Evolutionary conservation across 2,329 filamentous ascomycete species (phyloP).

Genomic region (Plectosphaerella sp.): DNA sequence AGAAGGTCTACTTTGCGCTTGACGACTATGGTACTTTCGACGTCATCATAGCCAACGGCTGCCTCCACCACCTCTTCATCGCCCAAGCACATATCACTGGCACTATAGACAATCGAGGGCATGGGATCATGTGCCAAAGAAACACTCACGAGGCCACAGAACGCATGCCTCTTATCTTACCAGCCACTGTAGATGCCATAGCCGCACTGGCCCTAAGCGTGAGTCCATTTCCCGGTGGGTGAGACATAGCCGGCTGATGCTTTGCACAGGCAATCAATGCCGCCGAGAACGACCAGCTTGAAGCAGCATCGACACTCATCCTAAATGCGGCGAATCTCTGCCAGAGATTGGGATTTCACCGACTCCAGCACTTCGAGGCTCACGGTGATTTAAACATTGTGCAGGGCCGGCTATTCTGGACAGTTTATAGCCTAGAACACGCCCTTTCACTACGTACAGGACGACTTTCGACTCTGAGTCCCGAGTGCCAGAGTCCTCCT

Average conservation of each 20-base stretch:
- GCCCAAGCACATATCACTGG: constrained; percentile 22
- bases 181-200: constrained; percentile 24
- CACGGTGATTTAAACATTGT: background rate
- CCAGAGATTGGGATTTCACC: constrained; percentile 27
- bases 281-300: constrained; percentile 25
- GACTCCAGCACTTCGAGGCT: constrained; percentile 2
- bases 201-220: constrained; percentile 29
- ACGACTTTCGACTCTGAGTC: constrained; percentile 25
- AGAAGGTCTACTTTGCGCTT: constrained; percentile 29
- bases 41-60: constrained; percentile 29
- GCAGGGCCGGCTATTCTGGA: constrained; percentile 26
- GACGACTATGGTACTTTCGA: constrained; percentile 25
- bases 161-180: constrained; percentile 23
- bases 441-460: constrained; percentile 29
- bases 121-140: constrained; percentile 17
- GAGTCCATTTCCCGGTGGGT: background rate
- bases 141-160: constrained; percentile 20
- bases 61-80: constrained; percentile 27
- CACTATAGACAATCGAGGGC: constrained; percentile 13
- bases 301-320: constrained; percentile 28
- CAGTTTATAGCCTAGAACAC: constrained; percentile 28
- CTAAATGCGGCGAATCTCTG: constrained; percentile 27
- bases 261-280: constrained; percentile 22
- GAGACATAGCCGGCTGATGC: background rate
- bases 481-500: constrained; percentile 22